Conservation (phyloP, 1,284 basidiomycete species). For the Trametes hirsuta region DNA sequence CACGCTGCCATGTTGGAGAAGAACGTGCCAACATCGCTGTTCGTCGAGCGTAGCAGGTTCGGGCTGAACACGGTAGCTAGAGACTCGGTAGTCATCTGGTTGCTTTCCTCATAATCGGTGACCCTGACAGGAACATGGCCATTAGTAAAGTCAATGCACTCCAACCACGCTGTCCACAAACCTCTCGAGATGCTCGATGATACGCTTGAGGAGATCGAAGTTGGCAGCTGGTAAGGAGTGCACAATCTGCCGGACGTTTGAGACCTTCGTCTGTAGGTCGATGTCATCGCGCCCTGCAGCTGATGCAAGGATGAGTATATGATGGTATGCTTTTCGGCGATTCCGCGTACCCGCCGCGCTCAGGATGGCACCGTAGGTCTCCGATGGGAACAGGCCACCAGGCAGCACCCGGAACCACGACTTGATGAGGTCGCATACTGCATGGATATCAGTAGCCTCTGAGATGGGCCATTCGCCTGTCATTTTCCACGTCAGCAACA, state of each 20-base stretch:
- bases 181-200: conserved; percentile 84
- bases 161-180: conserved; percentile 35
- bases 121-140: conserved; percentile 48
- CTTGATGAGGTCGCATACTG: conserved; percentile 80
- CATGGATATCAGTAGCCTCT: conserved; percentile 70
- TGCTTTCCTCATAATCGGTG: conserved; percentile 82
- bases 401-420: conserved; percentile 82
- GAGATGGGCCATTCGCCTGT: conserved; percentile 64
- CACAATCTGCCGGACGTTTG: conserved; percentile 65
- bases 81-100: conserved; percentile 85
- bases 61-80: conserved; percentile 85
- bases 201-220: conserved; percentile 74
- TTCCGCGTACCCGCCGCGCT: conserved; percentile 61
- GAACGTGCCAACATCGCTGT: conserved; percentile 74
- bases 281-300: conserved; percentile 26
- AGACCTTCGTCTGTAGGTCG: conserved; percentile 62
- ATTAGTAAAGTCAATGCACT: too few species aligned
- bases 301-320: background rate
- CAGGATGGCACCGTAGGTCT: conserved; percentile 68
- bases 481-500: background rate
- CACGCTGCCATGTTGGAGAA: conserved; percentile 79
- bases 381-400: conserved; percentile 75
- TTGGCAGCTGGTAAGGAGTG: conserved; percentile 69
- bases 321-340: background rate
- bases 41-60: conserved; percentile 69